Conservation (phyloP, 2,329 filamentous ascomycete genomes). For the Talaromyces sp. region DNA sequence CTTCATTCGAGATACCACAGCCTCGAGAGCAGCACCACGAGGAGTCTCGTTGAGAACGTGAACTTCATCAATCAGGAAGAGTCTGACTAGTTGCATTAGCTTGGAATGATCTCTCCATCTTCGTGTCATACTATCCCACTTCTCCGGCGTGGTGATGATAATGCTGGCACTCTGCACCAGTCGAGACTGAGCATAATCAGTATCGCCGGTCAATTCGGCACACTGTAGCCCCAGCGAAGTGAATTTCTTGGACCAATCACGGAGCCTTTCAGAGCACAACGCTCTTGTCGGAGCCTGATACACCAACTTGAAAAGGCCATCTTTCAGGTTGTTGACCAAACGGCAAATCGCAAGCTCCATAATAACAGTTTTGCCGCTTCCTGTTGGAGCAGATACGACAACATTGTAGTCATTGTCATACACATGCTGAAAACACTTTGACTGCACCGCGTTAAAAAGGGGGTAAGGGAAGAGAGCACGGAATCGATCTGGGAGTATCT, state of each 20-base stretch:
- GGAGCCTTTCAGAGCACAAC: slow-evolving; percentile 70
- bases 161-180: slow-evolving; percentile 72
- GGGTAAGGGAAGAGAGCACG: slow-evolving; percentile 68
- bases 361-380: slow-evolving; percentile 79
- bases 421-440: slow-evolving; percentile 67
- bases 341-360: slow-evolving; percentile 79
- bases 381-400: slow-evolving; percentile 76
- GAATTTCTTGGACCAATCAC: slow-evolving; percentile 77
- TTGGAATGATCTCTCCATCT: slow-evolving; percentile 80
- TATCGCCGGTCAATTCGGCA: slow-evolving; percentile 79
- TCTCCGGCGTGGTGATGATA: slow-evolving; percentile 84
- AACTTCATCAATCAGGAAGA: slow-evolving; percentile 84
- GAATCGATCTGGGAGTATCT: slow-evolving; percentile 65
- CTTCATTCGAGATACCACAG: slow-evolving; percentile 84
- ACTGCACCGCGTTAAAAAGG: slow-evolving; percentile 78
- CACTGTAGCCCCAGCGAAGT: slow-evolving; percentile 63
- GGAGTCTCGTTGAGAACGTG: slow-evolving; percentile 76
- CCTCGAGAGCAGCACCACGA: slow-evolving; percentile 75
- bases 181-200: slow-evolving; percentile 62
- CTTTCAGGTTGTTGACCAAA: slow-evolving; percentile 56
- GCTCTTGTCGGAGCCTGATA: slow-evolving; percentile 85
- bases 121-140: slow-evolving; percentile 85
- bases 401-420: slow-evolving; percentile 71
- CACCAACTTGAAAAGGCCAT: slow-evolving; percentile 70
- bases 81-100: slow-evolving; percentile 69